These are phyloP conservation scores for Jamesozyma lodderae DNA, from an alignment of 805 yeast species.

Conservation along the genomic window DNA sequence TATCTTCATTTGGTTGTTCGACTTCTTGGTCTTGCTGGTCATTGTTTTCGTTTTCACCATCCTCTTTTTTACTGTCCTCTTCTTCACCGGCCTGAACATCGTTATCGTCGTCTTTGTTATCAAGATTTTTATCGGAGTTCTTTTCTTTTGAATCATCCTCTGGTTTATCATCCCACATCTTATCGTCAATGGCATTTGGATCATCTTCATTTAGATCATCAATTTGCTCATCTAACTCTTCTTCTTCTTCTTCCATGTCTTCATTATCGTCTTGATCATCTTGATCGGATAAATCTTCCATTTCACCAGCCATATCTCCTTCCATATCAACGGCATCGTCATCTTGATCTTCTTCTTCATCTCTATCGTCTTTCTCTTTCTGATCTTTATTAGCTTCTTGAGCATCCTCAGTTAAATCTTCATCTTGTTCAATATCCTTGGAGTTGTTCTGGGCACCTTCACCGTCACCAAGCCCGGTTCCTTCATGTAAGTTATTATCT, in stretches of 20 bases:
- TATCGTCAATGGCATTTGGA: conserved; percentile 92
- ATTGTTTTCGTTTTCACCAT: conserved; percentile 13
- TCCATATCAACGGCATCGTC: conserved; percentile 89
- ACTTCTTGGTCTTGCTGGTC: conserved; percentile 30
- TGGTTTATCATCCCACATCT: conserved; percentile 95
- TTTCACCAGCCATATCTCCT: conserved; percentile 93
- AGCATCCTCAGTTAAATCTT: conserved; percentile 72
- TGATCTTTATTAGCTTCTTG: conserved; percentile 68
- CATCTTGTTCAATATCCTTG: conserved; percentile 84
- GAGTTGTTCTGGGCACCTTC: conserved; percentile 75
- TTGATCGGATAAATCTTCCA: conserved; percentile 70
- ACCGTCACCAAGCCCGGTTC: conserved; percentile 91
- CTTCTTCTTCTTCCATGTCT: conserved; percentile 50
- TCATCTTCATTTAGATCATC: conserved; percentile 85
- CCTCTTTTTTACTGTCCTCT: conserved; percentile 30
- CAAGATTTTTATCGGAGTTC: conserved; percentile 63
- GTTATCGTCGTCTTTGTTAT: conserved; percentile 41
- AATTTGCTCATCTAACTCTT: conserved; percentile 78
- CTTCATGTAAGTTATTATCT: conserved; percentile 66
- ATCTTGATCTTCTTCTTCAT: conserved; percentile 40
- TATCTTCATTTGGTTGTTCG: conserved; percentile 31
- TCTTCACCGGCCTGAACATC: conserved; percentile 33
- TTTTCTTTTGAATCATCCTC: conserved; percentile 71
- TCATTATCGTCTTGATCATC: conserved; percentile 51
- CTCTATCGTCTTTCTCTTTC: conserved; percentile 47